Base-by-base conservation (phyloP, 192 early-diverging fungal species). In the Entomortierella beljakovae region DNA sequence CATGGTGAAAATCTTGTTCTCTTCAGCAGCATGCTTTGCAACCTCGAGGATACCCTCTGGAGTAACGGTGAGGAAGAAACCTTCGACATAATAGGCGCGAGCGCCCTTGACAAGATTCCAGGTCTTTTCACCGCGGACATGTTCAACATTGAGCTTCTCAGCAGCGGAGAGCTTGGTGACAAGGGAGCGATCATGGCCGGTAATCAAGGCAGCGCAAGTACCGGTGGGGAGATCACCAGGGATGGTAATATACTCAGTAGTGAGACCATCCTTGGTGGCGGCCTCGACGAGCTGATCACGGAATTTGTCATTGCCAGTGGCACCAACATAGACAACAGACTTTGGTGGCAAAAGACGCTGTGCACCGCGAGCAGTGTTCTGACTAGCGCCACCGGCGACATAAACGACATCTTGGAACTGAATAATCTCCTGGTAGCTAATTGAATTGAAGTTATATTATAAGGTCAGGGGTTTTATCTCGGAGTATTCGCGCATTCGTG, bases 151-250 rank as follows among this genome's bases (percentile, higher is more conserved):
- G 55, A 86, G 48, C 72, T 90, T 91, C 79, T 98, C 94, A 66
- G 98, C 97, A 50, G 98, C 98, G 67, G 90, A 91, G 68, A 99
- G 87, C 83, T 99, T 96, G 71, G 98, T 95, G 59, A 95, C 92
- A 70, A 99, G 87, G 60, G 94, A 96, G 68, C 94, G 88, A 83
- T 96, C 77, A 38, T 89, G 88, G 57, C 91, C 95, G 73, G 96
- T 97, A 82, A 99, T 94, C 70, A 98, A 85, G 59, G 95, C 94
- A 73, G 96, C 98, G 81, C 98, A 99, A 59, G 92, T 93, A 61
- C 98, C 98, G 26, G 98, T 99, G 62, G 95, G 94, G 54, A 88
- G 56, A 59, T 82, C 84, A 35, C 89, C 87, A 55, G 73, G 60
- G 82, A 92, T 88, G 37, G 87, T 84, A 86, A 93, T 88, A 87